Evolutionary conservation across 139 green algal genomes (phyloP), one percentile per base, ranked within the genome.

Genomic region (Ettlia oleoabundans): DNA sequence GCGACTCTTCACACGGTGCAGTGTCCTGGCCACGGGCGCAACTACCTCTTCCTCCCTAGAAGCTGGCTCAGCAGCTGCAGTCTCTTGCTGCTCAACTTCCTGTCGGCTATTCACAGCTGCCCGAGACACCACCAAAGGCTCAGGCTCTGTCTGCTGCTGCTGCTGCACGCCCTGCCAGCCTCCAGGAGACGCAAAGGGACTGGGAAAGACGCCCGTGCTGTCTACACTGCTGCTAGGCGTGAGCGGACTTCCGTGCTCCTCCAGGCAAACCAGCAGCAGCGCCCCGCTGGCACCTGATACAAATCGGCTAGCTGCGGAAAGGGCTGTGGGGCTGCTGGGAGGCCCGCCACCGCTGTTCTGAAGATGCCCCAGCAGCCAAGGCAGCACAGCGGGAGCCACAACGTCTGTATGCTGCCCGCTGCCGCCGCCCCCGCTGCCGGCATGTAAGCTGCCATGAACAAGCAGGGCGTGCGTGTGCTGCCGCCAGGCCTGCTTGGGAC

Each of bases 371-470:
- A 28, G 38, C 77, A 76, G 63, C 63, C 43, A 75, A 22, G 62
- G 65, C 42, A 82, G 24, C 42, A 82, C 62, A 3, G 58, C 58
- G 2, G 75, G 58, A 2, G 61, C 75, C 1, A 26, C 24, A 38
- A 81, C 38, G 38, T 41, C 28, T 8, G 24, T 1, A 32, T 30
- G 33, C 26, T 28, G 32, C 5, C 10, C 5, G 10, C 21, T 37
- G 37, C 68, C 1, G 41, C 74, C 37, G 72, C 52, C 22, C 35
- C 33, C 22, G 24, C 8, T 32, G 30, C 72, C 22, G 55, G n/a
- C 37, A 28, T 76, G 65, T 52, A 89, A 82, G 58, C 71, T 84
- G 64, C 86, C 86, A 2, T 76, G 63, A 67, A 89, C 80, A 61
- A 89, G 73, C 58, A 89, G 38, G 13, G 63, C 42, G 55, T 79